Base-by-base conservation (phyloP, 345 rosid species). In the Linum tenue region DNA sequence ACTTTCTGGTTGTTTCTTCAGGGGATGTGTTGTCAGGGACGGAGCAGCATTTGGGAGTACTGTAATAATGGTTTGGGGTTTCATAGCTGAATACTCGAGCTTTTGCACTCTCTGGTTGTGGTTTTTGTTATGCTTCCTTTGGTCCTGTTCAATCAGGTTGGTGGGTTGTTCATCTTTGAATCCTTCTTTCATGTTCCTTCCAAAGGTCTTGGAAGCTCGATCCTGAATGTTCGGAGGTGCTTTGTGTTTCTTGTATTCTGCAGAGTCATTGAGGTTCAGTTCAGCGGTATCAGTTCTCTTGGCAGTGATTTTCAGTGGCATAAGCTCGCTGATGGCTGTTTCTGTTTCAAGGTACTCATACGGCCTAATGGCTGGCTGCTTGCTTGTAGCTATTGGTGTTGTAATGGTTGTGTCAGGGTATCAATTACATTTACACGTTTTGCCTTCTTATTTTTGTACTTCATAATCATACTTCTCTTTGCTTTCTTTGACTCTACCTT, bases 21-120 rank as follows among this genome's bases (percentile, higher is more conserved):
- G 97, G 92, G 10, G 97, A 94, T 80, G 97, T 88, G 7, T 74
- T 90, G 0, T 85, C 92, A 0, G 99, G 99, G 62, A 88, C 66
- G 69, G 78, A 77, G 55, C 77, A 78, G 40, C 96, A 94, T 66
- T 63, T 85, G 66, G 99, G 97, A 36, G 85, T 90, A 36, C 66
- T 94, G 78, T 95, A 85, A 69, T 84, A 82, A 82, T 88, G 97
- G 96, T 90, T 94, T 70, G 97, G 99, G 22, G 17, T 61, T 67
- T 84, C 82, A 16, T 88, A 95, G 97, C 90, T 97, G 99, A 90
- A 84, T 70, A 66, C 96, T 0, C 75, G 97, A 5, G 80, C 78
- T 58, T 76, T 86, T 51, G 77, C 86, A 3, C 64, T 94, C 64
- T 44, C 71, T 86, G 77, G 65, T 80, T 51, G 63, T 82, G 5